A percentile compares a stretch with the other conserved stretches of the same genome.
Evolutionary conservation across 1,139 yeast species (phyloP).

Genomic region (Hemisphaericaspora lyxosophila): DNA sequence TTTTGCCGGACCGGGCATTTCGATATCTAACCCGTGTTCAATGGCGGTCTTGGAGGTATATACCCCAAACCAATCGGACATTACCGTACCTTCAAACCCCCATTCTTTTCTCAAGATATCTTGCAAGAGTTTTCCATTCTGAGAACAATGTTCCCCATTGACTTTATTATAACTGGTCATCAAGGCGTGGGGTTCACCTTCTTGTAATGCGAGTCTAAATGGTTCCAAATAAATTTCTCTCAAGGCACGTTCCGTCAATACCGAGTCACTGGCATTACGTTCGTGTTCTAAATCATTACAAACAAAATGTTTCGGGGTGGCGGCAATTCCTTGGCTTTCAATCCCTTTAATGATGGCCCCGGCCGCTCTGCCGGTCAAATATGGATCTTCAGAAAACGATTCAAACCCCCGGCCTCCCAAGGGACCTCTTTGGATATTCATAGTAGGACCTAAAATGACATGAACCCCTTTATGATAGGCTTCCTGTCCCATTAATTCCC

Average conservation of each 20-base stretch:
- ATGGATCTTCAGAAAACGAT: slow-evolving; percentile 35
- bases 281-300: slow-evolving; percentile 63
- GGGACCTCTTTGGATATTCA: slow-evolving; percentile 34
- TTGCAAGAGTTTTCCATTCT: slow-evolving; percentile 38
- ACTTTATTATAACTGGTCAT: slow-evolving; percentile 64
- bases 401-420: slow-evolving; percentile 40
- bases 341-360: slow-evolving; percentile 30
- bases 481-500: slow-evolving; percentile 34
- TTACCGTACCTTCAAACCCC: slow-evolving; percentile 51
- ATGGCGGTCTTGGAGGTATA: slow-evolving; percentile 48
- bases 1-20: slow-evolving; percentile 62
- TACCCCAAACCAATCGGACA: slow-evolving; percentile 66
- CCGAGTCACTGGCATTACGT: slow-evolving; percentile 47
- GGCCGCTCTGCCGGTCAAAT: slow-evolving; percentile 31
- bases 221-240: slow-evolving; percentile 64
- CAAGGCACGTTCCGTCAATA: slow-evolving; percentile 56
- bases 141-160: slow-evolving; percentile 57
- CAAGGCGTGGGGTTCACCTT: slow-evolving; percentile 35
- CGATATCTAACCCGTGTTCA: slow-evolving; percentile 56
- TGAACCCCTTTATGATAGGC: slow-evolving; percentile 34
- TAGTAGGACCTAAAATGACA: slow-evolving; percentile 36
- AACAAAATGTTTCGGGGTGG: slow-evolving; percentile 60
- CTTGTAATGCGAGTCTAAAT: slow-evolving; percentile 55
- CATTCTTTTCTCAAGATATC: slow-evolving; percentile 37
- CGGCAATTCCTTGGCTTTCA: slow-evolving; percentile 41